A percentile compares a stretch with the other conserved stretches of the same genome.
Conservation (phyloP, 345 rosid genomes). For the Citrus hindsii region DNA sequence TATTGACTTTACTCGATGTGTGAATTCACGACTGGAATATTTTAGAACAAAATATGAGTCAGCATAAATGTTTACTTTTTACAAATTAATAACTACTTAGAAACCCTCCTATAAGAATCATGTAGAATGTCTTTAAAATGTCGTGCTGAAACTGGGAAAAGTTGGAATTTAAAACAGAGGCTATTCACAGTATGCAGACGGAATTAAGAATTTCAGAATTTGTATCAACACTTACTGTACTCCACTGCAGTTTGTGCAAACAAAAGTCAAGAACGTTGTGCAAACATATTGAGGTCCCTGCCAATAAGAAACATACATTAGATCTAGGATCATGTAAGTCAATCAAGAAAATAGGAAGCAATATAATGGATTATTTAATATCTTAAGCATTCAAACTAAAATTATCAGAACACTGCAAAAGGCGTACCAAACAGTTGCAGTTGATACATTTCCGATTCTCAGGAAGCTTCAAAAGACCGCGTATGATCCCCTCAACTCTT, state of each 20-base stretch:
- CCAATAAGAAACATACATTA: conserved; percentile 8
- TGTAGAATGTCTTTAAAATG: background rate
- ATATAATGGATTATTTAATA: background rate
- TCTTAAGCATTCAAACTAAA: background rate
- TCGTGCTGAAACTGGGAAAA: background rate
- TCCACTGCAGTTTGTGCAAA: conserved; percentile 85
- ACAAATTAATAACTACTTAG: background rate
- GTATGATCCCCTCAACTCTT: conserved; percentile 59
- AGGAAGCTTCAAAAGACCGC: conserved; percentile 65
- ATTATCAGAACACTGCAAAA: background rate
- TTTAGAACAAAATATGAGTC: background rate
- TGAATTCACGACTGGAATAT: conserved; percentile 73
- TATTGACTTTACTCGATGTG: conserved; percentile 85
- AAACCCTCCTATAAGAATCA: background rate
- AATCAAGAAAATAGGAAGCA: background rate
- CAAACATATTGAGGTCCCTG: conserved; percentile 99
- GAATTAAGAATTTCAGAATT: background rate
- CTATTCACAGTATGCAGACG: background rate
- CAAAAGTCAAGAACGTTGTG: conserved; percentile 81
- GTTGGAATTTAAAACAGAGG: background rate
- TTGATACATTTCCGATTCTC: conserved; percentile 84
- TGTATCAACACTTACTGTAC: conserved; percentile 55
- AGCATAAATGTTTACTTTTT: background rate
- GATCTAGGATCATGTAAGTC: background rate
- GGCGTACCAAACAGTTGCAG: conserved; percentile 70